Evolutionary conservation across 2,329 filamentous ascomycete genomes (phyloP).

Genomic region (Xylariaceae sp.): DNA sequence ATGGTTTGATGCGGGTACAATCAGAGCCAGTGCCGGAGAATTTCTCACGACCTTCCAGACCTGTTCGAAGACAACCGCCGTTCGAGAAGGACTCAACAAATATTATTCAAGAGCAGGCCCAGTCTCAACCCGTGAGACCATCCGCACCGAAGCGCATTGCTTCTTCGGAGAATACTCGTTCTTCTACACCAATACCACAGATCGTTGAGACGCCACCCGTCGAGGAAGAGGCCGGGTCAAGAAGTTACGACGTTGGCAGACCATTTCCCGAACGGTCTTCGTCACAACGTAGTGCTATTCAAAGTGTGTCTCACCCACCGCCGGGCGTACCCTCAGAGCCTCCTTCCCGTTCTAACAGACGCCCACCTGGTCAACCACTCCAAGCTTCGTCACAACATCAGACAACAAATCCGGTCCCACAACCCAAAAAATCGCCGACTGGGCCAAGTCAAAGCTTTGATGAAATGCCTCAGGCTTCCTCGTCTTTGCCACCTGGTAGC

Average conservation of each 20-base stretch:
- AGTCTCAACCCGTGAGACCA: constrained; percentile 32
- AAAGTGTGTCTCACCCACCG: constrained; percentile 58
- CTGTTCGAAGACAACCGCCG: constrained; percentile 56
- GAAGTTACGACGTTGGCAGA: constrained; percentile 36
- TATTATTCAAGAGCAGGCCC: constrained; percentile 45
- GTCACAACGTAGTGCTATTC: constrained; percentile 51
- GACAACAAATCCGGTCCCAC: constrained; percentile 30
- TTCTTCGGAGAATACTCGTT: constrained; percentile 32
- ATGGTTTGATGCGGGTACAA: constrained; percentile 67
- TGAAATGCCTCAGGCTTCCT: constrained; percentile 70
- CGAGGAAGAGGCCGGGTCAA: constrained; percentile 45
- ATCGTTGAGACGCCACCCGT: constrained; percentile 70
- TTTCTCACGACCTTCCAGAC: constrained; percentile 65
- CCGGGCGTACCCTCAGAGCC: constrained; percentile 51
- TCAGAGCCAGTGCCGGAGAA: constrained; percentile 73
- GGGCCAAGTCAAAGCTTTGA: constrained; percentile 60
- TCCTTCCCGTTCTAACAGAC: constrained; percentile 54
- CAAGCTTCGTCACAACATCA: constrained; percentile 36
- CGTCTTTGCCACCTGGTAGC: constrained; percentile 72
- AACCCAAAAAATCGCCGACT: constrained; percentile 41
- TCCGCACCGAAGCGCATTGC: constrained; percentile 29
- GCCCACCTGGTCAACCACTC: constrained; percentile 45
- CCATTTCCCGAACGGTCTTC: constrained; percentile 62
- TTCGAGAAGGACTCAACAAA: constrained; percentile 54
- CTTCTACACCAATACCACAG: constrained; percentile 54